These are phyloP conservation scores for Aspergillus ruber DNA, from an alignment of 2,329 filamentous ascomycete species.

Conservation along the genomic window DNA sequence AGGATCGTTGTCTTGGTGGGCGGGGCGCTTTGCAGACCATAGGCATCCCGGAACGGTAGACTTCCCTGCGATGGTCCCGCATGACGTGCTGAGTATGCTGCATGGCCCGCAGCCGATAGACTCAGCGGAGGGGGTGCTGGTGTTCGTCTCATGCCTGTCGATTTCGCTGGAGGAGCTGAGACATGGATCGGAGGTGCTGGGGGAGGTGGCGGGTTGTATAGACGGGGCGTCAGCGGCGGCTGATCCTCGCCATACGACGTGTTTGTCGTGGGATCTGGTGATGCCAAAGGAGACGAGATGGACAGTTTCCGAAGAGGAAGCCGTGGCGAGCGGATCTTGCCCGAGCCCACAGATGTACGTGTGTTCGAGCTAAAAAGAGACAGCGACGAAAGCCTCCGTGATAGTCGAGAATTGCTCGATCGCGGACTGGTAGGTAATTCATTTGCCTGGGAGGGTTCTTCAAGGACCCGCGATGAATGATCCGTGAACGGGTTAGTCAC, in stretches of 20 bases:
- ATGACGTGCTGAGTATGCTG: not conserved
- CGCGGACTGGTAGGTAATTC: conserved; percentile 24
- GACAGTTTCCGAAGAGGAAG: conserved; percentile 48
- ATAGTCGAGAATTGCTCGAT: conserved; percentile 28
- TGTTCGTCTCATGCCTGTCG: conserved; percentile 10
- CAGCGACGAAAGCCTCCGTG: conserved; percentile 30
- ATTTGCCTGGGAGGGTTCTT: conserved; percentile 13
- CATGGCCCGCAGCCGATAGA: conserved; percentile 21
- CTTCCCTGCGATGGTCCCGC: conserved; percentile 7
- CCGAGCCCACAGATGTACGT: conserved; percentile 31
- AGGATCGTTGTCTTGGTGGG: conserved; percentile 45
- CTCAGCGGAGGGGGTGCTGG: conserved; percentile 26
- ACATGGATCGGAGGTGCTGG: conserved; percentile 31
- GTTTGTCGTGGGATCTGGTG: conserved; percentile 37
- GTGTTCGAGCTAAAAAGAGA: conserved; percentile 37
- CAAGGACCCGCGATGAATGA: conserved; percentile 20
- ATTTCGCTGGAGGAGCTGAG: conserved; percentile 32
- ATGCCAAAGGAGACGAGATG: conserved; percentile 51
- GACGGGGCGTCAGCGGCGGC: conserved; percentile 51
- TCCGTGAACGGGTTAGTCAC: conserved; percentile 24
- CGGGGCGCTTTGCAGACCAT: conserved; percentile 38
- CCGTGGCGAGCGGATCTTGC: conserved; percentile 39
- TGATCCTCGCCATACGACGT: conserved; percentile 44
- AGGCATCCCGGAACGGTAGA: conserved; percentile 41
- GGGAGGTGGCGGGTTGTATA: conserved; percentile 51